Conservation (phyloP, 176 grass and related monocot genomes). For the Carex kokanica region DNA sequence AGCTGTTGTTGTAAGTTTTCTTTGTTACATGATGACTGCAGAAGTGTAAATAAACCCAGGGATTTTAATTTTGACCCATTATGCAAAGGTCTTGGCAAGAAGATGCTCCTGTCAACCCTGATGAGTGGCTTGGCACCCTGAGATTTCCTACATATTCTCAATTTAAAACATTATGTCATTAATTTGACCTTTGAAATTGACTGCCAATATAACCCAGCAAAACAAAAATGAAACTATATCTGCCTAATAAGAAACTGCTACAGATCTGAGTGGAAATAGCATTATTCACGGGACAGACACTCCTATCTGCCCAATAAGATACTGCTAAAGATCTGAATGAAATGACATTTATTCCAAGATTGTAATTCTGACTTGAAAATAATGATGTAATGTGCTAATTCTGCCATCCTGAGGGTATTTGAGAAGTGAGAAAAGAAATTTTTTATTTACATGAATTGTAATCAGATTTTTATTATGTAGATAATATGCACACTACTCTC, state of each 20-base stretch:
- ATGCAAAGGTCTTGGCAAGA: neutral
- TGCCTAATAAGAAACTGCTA: neutral
- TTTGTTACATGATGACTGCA: neutral
- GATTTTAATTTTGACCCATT: neutral
- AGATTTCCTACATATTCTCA: neutral
- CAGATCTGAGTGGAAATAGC: neutral
- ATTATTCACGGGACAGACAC: neutral
- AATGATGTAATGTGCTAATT: neutral
- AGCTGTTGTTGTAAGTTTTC: constrained; percentile 80
- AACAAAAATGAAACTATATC: neutral
- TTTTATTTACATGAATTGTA: constrained; percentile 4
- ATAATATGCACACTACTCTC: constrained; percentile 77
- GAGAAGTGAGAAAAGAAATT: neutral
- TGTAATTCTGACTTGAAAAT: neutral
- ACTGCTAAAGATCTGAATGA: neutral
- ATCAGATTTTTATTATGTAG: constrained; percentile 51
- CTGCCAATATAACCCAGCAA: neutral
- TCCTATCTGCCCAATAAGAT: neutral
- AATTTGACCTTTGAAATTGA: neutral
- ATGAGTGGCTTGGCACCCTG: neutral
- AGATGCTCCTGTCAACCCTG: neutral
- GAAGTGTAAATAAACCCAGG: neutral
- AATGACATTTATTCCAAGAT: constrained; percentile 1
- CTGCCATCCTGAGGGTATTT: neutral
- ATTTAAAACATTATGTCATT: neutral